A percentile compares a stretch with the other conserved stretches of the same genome.
Conservation (phyloP, 2,329 filamentous ascomycete genomes). For the Chrysosporium keratinophilum region DNA sequence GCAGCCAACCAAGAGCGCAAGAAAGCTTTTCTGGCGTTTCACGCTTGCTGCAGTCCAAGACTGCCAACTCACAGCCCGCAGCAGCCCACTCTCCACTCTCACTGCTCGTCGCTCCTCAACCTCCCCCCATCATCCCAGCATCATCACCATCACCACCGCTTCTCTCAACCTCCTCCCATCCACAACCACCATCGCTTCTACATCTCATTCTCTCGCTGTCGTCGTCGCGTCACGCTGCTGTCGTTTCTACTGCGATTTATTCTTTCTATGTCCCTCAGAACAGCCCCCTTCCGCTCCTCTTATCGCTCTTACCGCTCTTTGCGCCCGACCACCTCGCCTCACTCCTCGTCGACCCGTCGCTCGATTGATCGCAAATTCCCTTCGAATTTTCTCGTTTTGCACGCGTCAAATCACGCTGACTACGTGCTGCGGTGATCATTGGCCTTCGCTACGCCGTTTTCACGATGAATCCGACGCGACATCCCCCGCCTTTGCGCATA, state of each 20-base stretch:
- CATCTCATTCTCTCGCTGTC: background rate
- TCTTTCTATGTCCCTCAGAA: slow-evolving; percentile 9
- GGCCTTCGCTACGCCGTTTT: slow-evolving; percentile 13
- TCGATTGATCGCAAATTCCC: slow-evolving; percentile 1
- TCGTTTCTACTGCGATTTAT: background rate
- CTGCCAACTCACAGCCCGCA: slow-evolving; percentile 11
- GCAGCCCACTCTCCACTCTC: background rate
- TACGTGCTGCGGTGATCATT: slow-evolving; percentile 12
- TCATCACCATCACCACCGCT: slow-evolving; percentile 3
- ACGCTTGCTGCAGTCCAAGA: slow-evolving; percentile 3
- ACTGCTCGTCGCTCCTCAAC: background rate
- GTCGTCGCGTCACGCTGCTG: background rate
- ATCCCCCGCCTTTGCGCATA: slow-evolving; percentile 44
- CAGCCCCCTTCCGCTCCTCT: background rate
- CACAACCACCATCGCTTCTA: slow-evolving; percentile 1
- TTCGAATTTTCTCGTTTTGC: slow-evolving; percentile 13
- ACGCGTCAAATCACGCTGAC: slow-evolving; percentile 24
- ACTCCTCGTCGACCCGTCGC: background rate
- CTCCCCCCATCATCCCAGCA: background rate
- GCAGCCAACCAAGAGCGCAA: slow-evolving; percentile 2
- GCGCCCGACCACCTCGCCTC: background rate
- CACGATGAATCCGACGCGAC: slow-evolving; percentile 33
- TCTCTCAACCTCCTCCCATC: background rate
- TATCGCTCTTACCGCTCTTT: slow-evolving; percentile 11
- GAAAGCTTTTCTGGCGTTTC: background rate